phyloP scores from a whole-genome alignment of 495 filamentous ascomycete genomes.

The Lineolata rhizophorae region DNA sequence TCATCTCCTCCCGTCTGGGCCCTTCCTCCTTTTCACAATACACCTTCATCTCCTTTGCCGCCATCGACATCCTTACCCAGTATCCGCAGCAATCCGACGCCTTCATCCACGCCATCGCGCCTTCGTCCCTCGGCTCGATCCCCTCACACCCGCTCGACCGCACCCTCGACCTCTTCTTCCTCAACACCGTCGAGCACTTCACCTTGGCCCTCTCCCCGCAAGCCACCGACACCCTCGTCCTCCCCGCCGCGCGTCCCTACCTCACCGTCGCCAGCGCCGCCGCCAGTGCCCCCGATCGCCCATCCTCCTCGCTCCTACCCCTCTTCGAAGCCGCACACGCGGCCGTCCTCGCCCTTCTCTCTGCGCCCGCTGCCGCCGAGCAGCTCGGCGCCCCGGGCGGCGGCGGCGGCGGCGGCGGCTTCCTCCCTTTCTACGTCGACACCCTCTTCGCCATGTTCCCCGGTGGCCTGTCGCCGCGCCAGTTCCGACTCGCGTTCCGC shows the following conservation, averaged over 20 bases:
- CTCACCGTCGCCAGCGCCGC: slow-evolving; percentile 44
- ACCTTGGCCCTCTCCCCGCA: slow-evolving; percentile 41
- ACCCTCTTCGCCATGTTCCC: slow-evolving; percentile 76
- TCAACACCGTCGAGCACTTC: slow-evolving; percentile 78
- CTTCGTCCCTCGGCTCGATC: slow-evolving; percentile 34
- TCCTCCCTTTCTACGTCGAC: slow-evolving; percentile 74
- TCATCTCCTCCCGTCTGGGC: slow-evolving; percentile 62
- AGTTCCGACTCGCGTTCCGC: slow-evolving; percentile 87
- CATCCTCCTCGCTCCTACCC: slow-evolving; percentile 18
- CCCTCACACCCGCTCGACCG: slow-evolving; percentile 56
- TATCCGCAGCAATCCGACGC: slow-evolving; percentile 46
- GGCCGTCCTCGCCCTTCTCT: slow-evolving; percentile 60
- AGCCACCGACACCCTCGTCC: slow-evolving; percentile 47
- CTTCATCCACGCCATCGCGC: slow-evolving; percentile 45
- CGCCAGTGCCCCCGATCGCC: slow-evolving; percentile 28
- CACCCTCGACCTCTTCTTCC: slow-evolving; percentile 71
- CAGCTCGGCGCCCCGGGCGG: slow-evolving; percentile 37
- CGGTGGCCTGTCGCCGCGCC: slow-evolving; percentile 54
- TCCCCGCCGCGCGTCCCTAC: slow-evolving; percentile 57
- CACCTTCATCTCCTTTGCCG: slow-evolving; percentile 63
- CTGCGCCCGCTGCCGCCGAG: slow-evolving; percentile 51
- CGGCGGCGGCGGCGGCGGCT: too few species aligned
- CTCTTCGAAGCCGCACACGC: slow-evolving; percentile 89
- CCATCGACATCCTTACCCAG: slow-evolving; percentile 68
- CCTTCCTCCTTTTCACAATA: slow-evolving; percentile 57